Conservation (phyloP, 768 basidiomycete genomes). For the Nevesoporus exiguus region DNA sequence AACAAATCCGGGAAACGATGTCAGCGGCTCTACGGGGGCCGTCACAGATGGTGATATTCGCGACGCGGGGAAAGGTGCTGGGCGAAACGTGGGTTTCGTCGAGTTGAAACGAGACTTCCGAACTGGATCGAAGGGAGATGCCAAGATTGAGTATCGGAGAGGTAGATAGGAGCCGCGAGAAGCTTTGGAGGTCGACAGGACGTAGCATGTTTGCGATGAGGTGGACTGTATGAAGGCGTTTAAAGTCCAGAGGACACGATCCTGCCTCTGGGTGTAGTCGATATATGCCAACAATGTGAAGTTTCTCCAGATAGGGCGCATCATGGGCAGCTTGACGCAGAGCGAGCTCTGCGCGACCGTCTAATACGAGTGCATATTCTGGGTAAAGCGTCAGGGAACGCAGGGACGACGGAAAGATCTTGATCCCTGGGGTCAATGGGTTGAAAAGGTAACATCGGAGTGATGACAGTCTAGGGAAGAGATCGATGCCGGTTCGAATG, state of each 20-base stretch:
- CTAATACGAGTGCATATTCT: conserved; percentile 9
- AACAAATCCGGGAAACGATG: conserved; percentile 6
- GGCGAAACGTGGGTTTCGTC: too few species aligned
- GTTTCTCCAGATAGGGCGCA: conserved; percentile 10
- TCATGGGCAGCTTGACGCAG: conserved; percentile 15
- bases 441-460: conserved; percentile 12
- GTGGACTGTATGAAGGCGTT: too few species aligned
- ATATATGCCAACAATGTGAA: conserved; percentile 5
- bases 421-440: conserved; percentile 7
- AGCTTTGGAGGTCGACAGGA: too few species aligned
- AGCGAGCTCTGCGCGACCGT: conserved; percentile 16
- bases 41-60: too few species aligned
- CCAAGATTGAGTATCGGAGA: conserved; percentile 5
- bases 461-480: conserved; percentile 13
- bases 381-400: conserved; percentile 10
- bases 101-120: conserved; percentile 1
- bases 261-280: too few species aligned
- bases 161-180: too few species aligned
- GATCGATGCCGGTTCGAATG: conserved; percentile 7
- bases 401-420: conserved; percentile 16
- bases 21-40: conserved; percentile 7
- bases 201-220: too few species aligned
- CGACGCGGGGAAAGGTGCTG: too few species aligned
- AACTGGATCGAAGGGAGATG: conserved; percentile 4
- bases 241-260: too few species aligned